Percentiles rank a stretch among this genome's conserved stretches.
Conservation (phyloP, 768 basidiomycete species). For the Daedalea quercina region DNA sequence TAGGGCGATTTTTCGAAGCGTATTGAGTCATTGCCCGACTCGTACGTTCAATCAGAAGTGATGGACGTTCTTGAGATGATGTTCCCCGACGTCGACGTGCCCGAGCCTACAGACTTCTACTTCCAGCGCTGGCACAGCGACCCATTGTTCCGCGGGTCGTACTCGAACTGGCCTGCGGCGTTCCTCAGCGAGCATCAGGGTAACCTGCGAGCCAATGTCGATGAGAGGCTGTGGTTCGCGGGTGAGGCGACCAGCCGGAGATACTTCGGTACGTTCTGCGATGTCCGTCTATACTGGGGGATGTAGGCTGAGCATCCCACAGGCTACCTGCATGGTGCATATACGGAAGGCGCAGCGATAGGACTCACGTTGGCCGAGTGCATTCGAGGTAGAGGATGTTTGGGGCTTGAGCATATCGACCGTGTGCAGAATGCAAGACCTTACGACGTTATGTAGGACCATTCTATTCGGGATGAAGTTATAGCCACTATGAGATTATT, state of each 20-base stretch:
- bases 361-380: constrained; percentile 37
- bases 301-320: background rate
- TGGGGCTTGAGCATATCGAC: constrained; percentile 20
- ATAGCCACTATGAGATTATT: too few relatives aligned
- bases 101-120: constrained; percentile 49
- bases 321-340: constrained; percentile 57
- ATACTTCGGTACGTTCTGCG: constrained; percentile 52
- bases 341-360: constrained; percentile 43
- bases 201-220: constrained; percentile 49
- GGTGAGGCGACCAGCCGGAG: constrained; percentile 55
- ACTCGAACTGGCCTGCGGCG: constrained; percentile 65
- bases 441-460: constrained; percentile 13
- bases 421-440: constrained; percentile 27
- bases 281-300: background rate
- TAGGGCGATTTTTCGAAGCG: constrained; percentile 59
- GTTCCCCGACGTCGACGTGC: constrained; percentile 49
- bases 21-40: constrained; percentile 44
- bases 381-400: constrained; percentile 23
- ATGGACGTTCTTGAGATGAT: constrained; percentile 51
- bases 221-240: constrained; percentile 49
- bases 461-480: too few relatives aligned
- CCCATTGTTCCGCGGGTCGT: constrained; percentile 50
- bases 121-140: constrained; percentile 50
- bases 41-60: constrained; percentile 44
- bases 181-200: constrained; percentile 46